Base-by-base conservation (phyloP, 2,329 filamentous ascomycete genomes). In the Fusarium compactum region DNA sequence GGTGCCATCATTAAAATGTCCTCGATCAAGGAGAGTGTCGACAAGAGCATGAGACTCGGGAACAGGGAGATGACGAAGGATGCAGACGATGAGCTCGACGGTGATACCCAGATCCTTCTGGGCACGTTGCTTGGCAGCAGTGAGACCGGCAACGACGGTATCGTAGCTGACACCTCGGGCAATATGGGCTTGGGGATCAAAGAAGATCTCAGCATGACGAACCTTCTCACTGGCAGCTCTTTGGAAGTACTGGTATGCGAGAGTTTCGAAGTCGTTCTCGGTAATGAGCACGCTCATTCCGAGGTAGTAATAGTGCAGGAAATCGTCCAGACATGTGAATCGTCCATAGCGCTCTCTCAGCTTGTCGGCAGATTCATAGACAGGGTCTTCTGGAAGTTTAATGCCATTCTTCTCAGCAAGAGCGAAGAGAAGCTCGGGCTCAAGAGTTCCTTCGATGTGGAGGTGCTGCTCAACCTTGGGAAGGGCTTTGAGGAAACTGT, bases 401-500 rank as follows among this genome's bases (percentile, higher is more conserved):
- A 94, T 87, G 58, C 82, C 82, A 84, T 95, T 94, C 75, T 87
- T 87, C 38, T 81, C 77, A 8, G 92, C 90, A 8, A 95, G 87
- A 30, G 83, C 76, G 82, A 94, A 95, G 67, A 94, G 87, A 41
- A 94, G 84, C 58, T 85, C 81, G 2, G 92, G 91, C 43, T 90
- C 89, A 40, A 95, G 85, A 15, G 91, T 90, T 58, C 92, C 92
- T 80, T 95, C 92, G 34, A 95, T 85, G 77, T 95, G 92, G 57
- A 95, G 87, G 80, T 95, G 92, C 76, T 94, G 92, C 78, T 95
- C 92, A 80, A 90, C 92, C 83, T 95, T 95, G 69, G 92, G 92
- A 30, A 95, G 86, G 32, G 85, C 85, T 54, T 82, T 80, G 40
- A 94, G 84, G 77, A 93, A 89, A 44, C 83, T 78, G 80, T 90